Conservation (phyloP, 208 protist genomes). For the Histomonas meleagridis region DNA sequence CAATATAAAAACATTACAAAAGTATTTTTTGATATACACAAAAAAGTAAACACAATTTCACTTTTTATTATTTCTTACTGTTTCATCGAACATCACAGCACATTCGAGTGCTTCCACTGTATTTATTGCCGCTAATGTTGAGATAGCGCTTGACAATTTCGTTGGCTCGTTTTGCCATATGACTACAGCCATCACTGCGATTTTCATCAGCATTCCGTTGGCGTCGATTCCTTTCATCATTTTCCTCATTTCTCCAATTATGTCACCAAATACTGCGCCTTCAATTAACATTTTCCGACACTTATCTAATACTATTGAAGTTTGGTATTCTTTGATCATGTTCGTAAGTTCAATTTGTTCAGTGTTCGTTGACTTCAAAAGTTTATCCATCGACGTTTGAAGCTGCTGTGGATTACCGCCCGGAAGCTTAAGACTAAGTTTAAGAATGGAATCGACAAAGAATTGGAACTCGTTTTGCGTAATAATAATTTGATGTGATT, state of each 20-base stretch:
- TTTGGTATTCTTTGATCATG: not conserved
- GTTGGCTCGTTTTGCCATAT: not conserved
- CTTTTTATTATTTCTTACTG: too few species aligned
- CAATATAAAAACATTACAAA: too few species aligned
- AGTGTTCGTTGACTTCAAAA: not conserved
- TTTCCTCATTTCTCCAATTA: not conserved
- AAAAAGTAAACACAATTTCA: too few species aligned
- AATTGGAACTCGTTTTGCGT: too few species aligned
- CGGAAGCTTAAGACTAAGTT: too few species aligned
- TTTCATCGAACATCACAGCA: slow-evolving; percentile 6
- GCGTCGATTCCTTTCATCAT: not conserved
- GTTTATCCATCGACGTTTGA: not conserved
- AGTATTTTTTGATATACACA: too few species aligned
- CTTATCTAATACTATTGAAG: not conserved
- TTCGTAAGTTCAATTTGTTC: not conserved
- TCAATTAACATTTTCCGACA: not conserved
- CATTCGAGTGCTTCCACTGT: slow-evolving; percentile 4
- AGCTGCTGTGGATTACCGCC: too few species aligned
- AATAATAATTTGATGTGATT: too few species aligned
- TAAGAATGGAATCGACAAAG: too few species aligned
- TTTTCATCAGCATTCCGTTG: not conserved
- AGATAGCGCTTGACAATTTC: not conserved
- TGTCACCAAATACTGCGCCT: not conserved
- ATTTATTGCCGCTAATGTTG: not conserved
- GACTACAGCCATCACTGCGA: not conserved